phyloP scores from a whole-genome alignment of 2,329 filamentous ascomycete species.

The Phyllosticta ampelicida region DNA sequence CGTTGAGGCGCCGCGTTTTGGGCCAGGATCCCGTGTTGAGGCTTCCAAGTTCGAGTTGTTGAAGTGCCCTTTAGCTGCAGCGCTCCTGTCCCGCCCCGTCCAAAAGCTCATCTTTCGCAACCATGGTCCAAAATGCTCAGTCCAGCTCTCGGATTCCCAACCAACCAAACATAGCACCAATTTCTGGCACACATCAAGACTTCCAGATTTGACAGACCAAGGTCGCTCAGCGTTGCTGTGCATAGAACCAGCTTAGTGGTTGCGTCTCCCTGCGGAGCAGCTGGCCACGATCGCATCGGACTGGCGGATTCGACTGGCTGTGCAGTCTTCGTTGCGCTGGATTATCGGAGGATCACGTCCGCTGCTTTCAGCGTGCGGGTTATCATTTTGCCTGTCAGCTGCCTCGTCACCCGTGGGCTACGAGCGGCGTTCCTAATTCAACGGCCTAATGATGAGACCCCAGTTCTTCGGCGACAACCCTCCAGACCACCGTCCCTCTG shows the following conservation, averaged over 20 bases:
- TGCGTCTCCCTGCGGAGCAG: neutral
- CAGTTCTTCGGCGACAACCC: too few relatives aligned
- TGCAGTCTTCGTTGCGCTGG: neutral
- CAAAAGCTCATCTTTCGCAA: neutral
- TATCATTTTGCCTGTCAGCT: too few relatives aligned
- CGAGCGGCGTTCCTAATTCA: too few relatives aligned
- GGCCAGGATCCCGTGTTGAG: neutral
- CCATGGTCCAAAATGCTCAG: neutral
- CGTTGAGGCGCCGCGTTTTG: neutral
- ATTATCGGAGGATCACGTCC: too few relatives aligned
- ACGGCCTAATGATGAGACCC: too few relatives aligned
- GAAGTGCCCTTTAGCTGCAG: neutral
- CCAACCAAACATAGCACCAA: neutral
- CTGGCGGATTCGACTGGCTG: neutral
- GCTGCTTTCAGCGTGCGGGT: too few relatives aligned
- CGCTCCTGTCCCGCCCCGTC: neutral
- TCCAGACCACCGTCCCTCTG: too few relatives aligned
- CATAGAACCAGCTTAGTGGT: neutral
- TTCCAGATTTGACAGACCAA: neutral
- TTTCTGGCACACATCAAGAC: neutral
- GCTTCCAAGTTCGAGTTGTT: neutral
- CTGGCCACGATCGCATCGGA: neutral
- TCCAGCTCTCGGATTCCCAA: neutral
- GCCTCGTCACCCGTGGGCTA: too few relatives aligned
- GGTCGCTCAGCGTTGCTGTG: neutral